These are phyloP conservation scores for Pythium folliculosum DNA, from an alignment of 352 stramenopile genomes.

Conservation along the genomic window DNA sequence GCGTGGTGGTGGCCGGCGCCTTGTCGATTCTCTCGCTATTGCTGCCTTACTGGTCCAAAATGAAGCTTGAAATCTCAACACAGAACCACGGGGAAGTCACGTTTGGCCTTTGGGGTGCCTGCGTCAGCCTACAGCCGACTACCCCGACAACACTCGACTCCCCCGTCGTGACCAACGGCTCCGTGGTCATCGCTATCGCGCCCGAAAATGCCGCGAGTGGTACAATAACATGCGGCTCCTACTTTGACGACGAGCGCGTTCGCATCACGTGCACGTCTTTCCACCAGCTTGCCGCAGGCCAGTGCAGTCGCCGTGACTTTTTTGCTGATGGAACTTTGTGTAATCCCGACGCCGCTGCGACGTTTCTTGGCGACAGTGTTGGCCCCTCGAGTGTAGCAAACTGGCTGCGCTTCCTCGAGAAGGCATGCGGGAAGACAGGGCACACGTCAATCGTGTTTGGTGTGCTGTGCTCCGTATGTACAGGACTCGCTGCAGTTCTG, in stretches of 20 bases:
- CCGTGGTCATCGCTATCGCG: conserved; percentile 26
- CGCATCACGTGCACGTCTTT: conserved; percentile 31
- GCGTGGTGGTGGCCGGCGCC: conserved; percentile 35
- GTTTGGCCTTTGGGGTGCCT: conserved; percentile 59
- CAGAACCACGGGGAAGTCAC: conserved; percentile 41
- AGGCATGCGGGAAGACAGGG: conserved; percentile 43
- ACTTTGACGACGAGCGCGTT: conserved; percentile 19
- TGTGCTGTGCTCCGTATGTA: conserved; percentile 30
- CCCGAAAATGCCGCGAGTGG: conserved; percentile 21
- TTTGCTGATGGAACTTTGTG: conserved; percentile 14
- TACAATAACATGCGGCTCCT: conserved; percentile 28
- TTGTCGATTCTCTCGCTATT: conserved; percentile 43
- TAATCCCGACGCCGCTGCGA: conserved; percentile 29
- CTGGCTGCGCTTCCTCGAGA: conserved; percentile 48
- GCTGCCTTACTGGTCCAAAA: conserved; percentile 58
- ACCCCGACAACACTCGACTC: conserved; percentile 13
- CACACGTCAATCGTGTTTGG: conserved; percentile 34
- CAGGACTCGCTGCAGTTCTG: conserved; percentile 30
- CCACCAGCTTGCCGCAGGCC: conserved; percentile 23
- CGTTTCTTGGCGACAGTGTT: conserved; percentile 33
- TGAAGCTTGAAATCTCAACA: conserved; percentile 8
- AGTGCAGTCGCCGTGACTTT: conserved; percentile 24
- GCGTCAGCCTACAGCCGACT: conserved; percentile 44
- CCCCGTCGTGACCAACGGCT: conserved; percentile 25
- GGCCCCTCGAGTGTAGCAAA: conserved; percentile 5